phyloP scores from a whole-genome alignment of 345 rosid genomes.

The Salix viminalis region DNA sequence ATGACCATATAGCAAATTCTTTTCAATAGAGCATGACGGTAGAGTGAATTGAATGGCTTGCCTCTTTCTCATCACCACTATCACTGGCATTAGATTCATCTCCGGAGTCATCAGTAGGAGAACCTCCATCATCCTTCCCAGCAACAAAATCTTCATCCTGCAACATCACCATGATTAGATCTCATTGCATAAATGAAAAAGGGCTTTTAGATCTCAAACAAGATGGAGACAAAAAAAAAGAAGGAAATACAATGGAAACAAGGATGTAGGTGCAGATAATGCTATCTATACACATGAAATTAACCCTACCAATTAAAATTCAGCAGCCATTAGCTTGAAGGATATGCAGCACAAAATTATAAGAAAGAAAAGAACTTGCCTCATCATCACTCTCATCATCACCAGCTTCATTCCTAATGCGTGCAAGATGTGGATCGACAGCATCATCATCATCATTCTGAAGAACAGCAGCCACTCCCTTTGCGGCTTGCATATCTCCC shows the following conservation, averaged over 20 bases:
- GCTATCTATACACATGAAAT: background rate
- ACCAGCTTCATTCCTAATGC: conserved; percentile 79
- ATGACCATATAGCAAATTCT: background rate
- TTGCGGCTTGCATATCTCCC: conserved; percentile 51
- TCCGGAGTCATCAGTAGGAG: conserved; percentile 97
- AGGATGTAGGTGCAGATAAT: background rate
- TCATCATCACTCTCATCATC: conserved; percentile 98
- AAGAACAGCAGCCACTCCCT: conserved; percentile 76
- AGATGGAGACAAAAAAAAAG: background rate
- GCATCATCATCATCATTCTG: conserved; percentile 75
- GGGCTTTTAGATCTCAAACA: background rate
- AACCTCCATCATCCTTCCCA: conserved; percentile 84
- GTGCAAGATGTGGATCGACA: conserved; percentile 91
- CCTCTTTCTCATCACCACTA: conserved; percentile 78
- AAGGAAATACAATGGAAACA: background rate
- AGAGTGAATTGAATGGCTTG: conserved; percentile 23
- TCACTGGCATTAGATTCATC: conserved; percentile 67
- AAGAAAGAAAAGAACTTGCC: conserved; percentile 31
- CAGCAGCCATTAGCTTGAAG: background rate
- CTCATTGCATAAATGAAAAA: background rate
- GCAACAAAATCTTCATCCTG: conserved; percentile 93
- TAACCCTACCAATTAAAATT: background rate
- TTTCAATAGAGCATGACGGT: background rate
- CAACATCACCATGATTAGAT: conserved; percentile 14
- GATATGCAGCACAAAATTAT: background rate